Conservation (phyloP, 192 early-diverging fungal species). For the Fimicolochytrium jonesii region DNA sequence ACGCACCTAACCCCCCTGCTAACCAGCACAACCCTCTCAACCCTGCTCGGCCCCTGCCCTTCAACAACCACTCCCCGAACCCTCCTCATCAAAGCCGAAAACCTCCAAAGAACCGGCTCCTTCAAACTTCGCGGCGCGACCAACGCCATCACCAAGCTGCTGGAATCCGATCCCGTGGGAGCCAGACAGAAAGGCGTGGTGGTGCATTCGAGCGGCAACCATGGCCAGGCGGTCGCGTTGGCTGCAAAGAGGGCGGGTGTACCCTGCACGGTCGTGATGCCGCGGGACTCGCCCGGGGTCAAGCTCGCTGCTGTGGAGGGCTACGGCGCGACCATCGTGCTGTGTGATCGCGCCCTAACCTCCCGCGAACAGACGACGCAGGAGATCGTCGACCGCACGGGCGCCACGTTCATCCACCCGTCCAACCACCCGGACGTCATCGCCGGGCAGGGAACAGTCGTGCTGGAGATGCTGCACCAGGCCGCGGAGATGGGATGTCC, state of each 20-base stretch:
- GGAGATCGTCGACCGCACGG: slow-evolving; percentile 31
- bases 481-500: slow-evolving; percentile 14
- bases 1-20: slow-evolving; percentile 46
- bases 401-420: slow-evolving; percentile 49
- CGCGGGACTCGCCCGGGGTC: slow-evolving; percentile 37
- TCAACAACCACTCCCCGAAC: background rate
- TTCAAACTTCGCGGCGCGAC: slow-evolving; percentile 57
- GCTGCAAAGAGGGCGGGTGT: slow-evolving; percentile 44
- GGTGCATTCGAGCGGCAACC: slow-evolving; percentile 49
- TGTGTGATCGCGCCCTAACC: slow-evolving; percentile 40
- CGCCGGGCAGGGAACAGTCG: slow-evolving; percentile 55
- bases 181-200: slow-evolving; percentile 34
- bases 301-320: slow-evolving; percentile 48
- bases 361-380: slow-evolving; percentile 37
- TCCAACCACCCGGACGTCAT: slow-evolving; percentile 49
- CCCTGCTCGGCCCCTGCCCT: background rate
- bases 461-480: slow-evolving; percentile 49
- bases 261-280: slow-evolving; percentile 49
- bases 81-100: slow-evolving; percentile 55
- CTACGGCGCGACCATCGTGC: slow-evolving; percentile 48
- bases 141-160: slow-evolving; percentile 40
- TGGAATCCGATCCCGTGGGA: background rate
- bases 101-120: slow-evolving; percentile 43
- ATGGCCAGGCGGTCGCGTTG: slow-evolving; percentile 52
- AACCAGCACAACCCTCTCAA: slow-evolving; percentile 33